Conservation (phyloP, 345 rosid species). For the Stellera chamaejasme region DNA sequence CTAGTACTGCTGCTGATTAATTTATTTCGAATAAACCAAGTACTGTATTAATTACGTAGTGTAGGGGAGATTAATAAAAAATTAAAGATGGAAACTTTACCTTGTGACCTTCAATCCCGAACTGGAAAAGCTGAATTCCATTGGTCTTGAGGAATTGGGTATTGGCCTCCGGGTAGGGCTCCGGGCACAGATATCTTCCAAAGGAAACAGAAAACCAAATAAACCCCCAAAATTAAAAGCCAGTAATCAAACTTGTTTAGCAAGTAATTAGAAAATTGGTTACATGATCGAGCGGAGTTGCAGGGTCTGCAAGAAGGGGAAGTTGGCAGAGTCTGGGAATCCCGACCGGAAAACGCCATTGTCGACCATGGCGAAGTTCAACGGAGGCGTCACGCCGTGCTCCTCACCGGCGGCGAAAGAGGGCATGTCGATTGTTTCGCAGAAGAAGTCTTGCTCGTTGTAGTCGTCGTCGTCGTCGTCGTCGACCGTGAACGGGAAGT, state of each 20-base stretch:
- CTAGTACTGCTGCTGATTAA: too few species aligned
- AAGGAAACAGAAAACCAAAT: background rate
- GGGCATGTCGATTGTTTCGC: too few species aligned
- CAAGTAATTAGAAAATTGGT: conserved; percentile 3
- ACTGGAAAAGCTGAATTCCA: conserved; percentile 44
- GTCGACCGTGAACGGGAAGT: too few species aligned
- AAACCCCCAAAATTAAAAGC: too few species aligned
- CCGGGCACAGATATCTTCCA: conserved; percentile 42
- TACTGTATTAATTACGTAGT: too few species aligned
- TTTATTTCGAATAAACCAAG: too few species aligned
- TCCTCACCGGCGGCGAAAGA: conserved; percentile 15
- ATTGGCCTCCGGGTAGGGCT: conserved; percentile 40
- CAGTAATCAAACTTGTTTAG: too few species aligned
- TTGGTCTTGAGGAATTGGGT: conserved; percentile 29
- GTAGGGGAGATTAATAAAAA: background rate
- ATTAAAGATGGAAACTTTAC: conserved; percentile 11
- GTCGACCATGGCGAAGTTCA: conserved; percentile 52
- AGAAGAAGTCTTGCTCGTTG: too few species aligned
- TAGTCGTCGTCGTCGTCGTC: too few species aligned
- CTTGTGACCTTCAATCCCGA: conserved; percentile 51
- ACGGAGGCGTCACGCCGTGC: conserved; percentile 34
- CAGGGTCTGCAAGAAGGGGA: conserved; percentile 37
- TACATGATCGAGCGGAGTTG: conserved; percentile 50
- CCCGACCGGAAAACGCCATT: conserved; percentile 50
- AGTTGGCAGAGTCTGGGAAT: conserved; percentile 46